Evolutionary conservation across 2,329 filamentous ascomycete genomes (phyloP).

Genomic region (Fusarium sarcochroum): DNA sequence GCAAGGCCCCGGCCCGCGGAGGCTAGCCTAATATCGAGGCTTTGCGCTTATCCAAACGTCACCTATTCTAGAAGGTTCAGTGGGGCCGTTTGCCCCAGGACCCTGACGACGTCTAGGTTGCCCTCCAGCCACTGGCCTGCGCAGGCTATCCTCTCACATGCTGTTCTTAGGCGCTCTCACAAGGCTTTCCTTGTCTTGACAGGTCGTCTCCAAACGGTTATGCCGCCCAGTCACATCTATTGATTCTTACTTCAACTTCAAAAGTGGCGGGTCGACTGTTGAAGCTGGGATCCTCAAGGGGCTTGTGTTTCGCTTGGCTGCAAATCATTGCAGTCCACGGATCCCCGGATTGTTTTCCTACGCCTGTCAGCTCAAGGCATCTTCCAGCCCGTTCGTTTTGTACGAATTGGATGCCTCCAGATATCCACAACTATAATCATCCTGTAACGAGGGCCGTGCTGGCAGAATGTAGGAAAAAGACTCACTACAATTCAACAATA

Average conservation of each 20-base stretch:
- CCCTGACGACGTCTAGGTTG: conserved; percentile 15
- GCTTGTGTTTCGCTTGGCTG: conserved; percentile 42
- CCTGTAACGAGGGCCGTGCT: neutral
- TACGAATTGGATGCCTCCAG: neutral
- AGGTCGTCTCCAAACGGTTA: conserved; percentile 22
- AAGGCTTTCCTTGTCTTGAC: conserved; percentile 12
- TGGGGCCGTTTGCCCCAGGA: conserved; percentile 50
- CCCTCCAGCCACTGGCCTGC: conserved; percentile 22
- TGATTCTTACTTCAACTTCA: neutral
- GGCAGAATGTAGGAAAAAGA: neutral
- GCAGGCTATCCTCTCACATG: conserved; percentile 11
- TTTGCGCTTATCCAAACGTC: conserved; percentile 53
- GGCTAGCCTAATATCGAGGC: conserved; percentile 50
- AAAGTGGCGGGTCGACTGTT: conserved; percentile 28
- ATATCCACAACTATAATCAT: neutral
- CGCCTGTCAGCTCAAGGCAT: conserved; percentile 23
- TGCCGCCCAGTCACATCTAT: conserved; percentile 7
- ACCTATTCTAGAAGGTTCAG: conserved; percentile 62
- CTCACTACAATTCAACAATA: neutral
- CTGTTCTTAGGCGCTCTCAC: conserved; percentile 21
- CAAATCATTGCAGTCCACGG: conserved; percentile 40
- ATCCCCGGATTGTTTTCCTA: conserved; percentile 28
- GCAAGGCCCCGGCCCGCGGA: conserved; percentile 23
- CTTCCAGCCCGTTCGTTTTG: conserved; percentile 12
- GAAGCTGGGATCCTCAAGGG: conserved; percentile 21